Evolutionary conservation across 345 rosid genomes (phyloP).

Genomic region (Bruguiera gymnorhiza): DNA sequence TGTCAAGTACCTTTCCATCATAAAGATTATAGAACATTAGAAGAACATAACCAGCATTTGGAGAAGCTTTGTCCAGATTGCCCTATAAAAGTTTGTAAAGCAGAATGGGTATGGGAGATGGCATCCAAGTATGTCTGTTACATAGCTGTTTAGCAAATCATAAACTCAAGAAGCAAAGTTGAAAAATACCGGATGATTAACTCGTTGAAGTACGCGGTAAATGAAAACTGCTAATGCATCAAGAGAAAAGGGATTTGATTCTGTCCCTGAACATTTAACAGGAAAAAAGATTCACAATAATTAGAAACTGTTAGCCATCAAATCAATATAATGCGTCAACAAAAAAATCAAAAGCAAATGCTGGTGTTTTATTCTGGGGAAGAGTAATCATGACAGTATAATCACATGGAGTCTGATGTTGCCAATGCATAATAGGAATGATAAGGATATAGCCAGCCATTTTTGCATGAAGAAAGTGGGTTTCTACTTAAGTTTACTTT

Average conservation of each 20-base stretch:
- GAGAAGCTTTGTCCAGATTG: conserved; percentile 83
- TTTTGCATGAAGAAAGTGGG: not conserved
- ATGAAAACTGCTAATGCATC: conserved; percentile 91
- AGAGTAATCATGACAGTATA: no score
- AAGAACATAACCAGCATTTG: conserved; percentile 89
- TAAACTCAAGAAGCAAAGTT: conserved; percentile 4
- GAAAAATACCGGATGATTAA: conserved; percentile 73
- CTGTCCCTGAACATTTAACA: conserved; percentile 54
- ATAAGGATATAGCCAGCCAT: not conserved
- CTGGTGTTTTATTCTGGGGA: not conserved
- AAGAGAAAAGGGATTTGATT: conserved; percentile 81
- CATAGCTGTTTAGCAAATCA: not conserved
- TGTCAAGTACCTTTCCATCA: conserved; percentile 77
- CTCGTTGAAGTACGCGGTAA: conserved; percentile 86
- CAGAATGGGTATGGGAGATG: conserved; percentile 15
- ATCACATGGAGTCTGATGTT: no score
- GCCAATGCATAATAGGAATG: no score
- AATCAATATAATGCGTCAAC: not conserved
- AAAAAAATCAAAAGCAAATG: not conserved
- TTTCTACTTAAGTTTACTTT: not conserved
- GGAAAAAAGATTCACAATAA: not conserved
- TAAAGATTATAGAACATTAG: conserved; percentile 94
- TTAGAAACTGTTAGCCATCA: not conserved
- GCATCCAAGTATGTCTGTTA: not conserved
- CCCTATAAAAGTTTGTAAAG: conserved; percentile 52